Base-by-base conservation (phyloP, 225 moss, liverwort and hornwort genomes). In the Polytrichum formosum region DNA sequence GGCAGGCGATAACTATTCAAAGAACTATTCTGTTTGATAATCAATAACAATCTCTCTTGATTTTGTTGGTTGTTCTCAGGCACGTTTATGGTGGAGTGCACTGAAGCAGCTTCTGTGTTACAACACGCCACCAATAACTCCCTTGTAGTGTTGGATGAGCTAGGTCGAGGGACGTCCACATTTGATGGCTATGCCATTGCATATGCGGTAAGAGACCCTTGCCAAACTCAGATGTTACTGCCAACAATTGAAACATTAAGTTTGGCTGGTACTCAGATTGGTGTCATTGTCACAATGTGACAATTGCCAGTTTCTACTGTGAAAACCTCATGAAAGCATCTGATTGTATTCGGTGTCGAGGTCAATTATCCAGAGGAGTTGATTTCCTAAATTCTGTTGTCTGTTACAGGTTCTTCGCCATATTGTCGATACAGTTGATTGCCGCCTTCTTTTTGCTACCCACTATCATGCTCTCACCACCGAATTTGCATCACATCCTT, bases 131-230 rank as follows among this genome's bases (percentile, higher is more conserved):
- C 91, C 61, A 88, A 88, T 75, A 85, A 91, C 67, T 95, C 94
- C 56, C 77, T 95, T 20, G 92, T 95, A 19, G 82, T 95, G 33
- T 72, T 95, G 76, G 95, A 95, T 79, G 95, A 95, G 75, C 90
- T 95, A 63, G 95, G 95, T 54, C 90, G 95, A 54, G 95, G 95
- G 62, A 95, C 95, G 37, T 95, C 95, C 21, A 95, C 95, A 37
- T 92, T 91, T 75, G 95, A 95, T 79, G 95, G 95, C 65, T 95
- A 92, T 78, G 89, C 95, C 64, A 92, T 95, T 73, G 95, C 95
- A 18, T 95, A 90, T 69, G 89, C 95, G 65, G 95, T 95, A 76
- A 84, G 91, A 71, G 18, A 13, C 68, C 35, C 54, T 54, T 26
- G 17, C 19, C 56, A 53, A 37, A 54, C 28, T 56, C 2, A 30